These are phyloP conservation scores for Rhizopus stolonifer DNA, from an alignment of 371 early-diverging fungal species.

Conservation along the genomic window DNA sequence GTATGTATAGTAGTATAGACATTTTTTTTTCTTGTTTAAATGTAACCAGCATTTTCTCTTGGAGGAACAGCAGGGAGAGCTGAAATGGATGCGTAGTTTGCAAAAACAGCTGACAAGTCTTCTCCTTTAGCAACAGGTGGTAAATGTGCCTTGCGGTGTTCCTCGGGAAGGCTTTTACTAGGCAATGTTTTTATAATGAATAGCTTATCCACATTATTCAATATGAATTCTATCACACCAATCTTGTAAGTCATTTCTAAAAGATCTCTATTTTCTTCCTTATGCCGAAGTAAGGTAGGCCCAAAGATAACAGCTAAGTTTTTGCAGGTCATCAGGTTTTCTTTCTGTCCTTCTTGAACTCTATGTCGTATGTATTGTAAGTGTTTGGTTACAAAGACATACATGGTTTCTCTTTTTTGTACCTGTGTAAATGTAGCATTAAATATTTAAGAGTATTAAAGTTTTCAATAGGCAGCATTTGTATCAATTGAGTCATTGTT, in stretches of 20 bases:
- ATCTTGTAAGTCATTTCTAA: constrained; percentile 80
- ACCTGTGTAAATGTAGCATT: constrained; percentile 41
- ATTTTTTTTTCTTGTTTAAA: constrained; percentile 16
- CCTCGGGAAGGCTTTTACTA: constrained; percentile 1
- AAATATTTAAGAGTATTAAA: constrained; percentile 45
- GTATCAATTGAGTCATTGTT: constrained; percentile 23
- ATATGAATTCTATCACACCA: constrained; percentile 62
- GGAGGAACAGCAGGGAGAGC: constrained; percentile 40
- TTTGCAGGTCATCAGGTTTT: constrained; percentile 87
- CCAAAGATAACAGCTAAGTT: constrained; percentile 94
- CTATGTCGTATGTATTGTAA: too few relatives aligned
- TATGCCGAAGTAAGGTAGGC: constrained; percentile 81
- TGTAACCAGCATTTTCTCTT: constrained; percentile 40
- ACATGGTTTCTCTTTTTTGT: constrained; percentile 5
- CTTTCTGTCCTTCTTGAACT: constrained; percentile 51
- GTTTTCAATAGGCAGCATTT: constrained; percentile 40
- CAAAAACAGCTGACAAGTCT: constrained; percentile 22
- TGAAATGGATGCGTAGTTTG: constrained; percentile 5
- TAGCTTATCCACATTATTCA: constrained; percentile 45
- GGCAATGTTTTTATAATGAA: constrained; percentile 30
- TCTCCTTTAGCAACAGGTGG: constrained; percentile 31
- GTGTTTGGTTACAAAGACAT: too few relatives aligned
- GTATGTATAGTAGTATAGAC: background rate
- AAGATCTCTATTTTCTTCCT: constrained; percentile 67
- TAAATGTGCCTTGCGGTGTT: constrained; percentile 16